phyloP scores from a whole-genome alignment of 192 early-diverging fungal genomes.

The Kickxella alabastrina region DNA sequence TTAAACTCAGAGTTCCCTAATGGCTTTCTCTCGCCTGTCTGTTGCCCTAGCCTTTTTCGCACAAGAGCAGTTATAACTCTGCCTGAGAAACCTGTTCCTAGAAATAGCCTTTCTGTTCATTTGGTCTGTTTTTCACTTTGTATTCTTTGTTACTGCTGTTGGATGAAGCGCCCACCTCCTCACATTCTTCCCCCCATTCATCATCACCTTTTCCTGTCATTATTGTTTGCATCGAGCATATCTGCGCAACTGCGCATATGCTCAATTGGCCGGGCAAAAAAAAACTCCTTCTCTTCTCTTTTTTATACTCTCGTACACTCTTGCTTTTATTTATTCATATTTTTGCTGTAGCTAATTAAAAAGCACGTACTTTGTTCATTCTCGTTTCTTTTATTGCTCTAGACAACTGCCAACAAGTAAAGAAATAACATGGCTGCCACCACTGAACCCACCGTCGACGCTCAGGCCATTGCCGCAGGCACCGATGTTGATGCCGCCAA shows the following conservation, averaged over 20 bases:
- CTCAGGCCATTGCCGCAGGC: constrained; percentile 9
- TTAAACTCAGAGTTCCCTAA: too few relatives aligned
- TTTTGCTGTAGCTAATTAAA: background rate
- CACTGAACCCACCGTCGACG: constrained; percentile 45
- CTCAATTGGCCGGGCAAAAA: too few relatives aligned
- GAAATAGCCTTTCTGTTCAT: background rate
- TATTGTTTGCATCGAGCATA: too few relatives aligned
- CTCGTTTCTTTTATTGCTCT: background rate
- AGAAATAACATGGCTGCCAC: constrained; percentile 42
- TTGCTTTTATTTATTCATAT: background rate
- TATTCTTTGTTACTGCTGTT: too few relatives aligned
- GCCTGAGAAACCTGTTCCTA: background rate
- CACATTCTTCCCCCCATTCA: too few relatives aligned
- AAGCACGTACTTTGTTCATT: background rate
- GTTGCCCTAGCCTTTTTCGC: too few relatives aligned
- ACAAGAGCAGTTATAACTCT: too few relatives aligned
- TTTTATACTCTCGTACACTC: background rate
- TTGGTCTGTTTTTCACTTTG: too few relatives aligned
- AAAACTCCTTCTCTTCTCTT: background rate
- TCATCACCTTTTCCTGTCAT: too few relatives aligned
- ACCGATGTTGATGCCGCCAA: constrained; percentile 20
- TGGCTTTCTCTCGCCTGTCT: background rate
- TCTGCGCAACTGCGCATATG: too few relatives aligned
- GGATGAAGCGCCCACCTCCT: too few relatives aligned
- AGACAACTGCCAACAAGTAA: background rate